Percentiles rank a stretch among this genome's conserved stretches.
These are phyloP conservation scores for Yamadazyma siamensis DNA, from an alignment of 1,139 yeast species.

Conservation along the genomic window DNA sequence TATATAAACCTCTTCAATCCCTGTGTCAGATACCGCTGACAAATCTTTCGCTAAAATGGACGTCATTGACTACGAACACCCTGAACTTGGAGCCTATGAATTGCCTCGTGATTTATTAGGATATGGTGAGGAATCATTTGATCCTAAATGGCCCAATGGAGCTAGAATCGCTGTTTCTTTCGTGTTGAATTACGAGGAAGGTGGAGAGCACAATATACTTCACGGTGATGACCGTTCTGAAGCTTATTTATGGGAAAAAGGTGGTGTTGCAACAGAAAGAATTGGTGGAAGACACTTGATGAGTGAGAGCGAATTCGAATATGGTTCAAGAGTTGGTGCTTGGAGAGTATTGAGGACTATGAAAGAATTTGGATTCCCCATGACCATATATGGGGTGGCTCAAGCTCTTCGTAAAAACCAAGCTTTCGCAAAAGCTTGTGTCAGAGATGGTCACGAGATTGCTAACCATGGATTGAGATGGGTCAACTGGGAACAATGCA, in stretches of 20 bases:
- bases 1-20: too few species aligned
- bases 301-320: slow-evolving; percentile 21
- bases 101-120: slow-evolving; percentile 14
- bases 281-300: slow-evolving; percentile 13
- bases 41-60: slow-evolving; percentile 11
- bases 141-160: slow-evolving; percentile 15
- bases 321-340: slow-evolving; percentile 14
- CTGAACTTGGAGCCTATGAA: slow-evolving; percentile 15
- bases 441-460: slow-evolving; percentile 15
- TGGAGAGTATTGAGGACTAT: slow-evolving; percentile 14
- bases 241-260: slow-evolving; percentile 25
- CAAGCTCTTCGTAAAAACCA: slow-evolving; percentile 13
- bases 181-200: slow-evolving; percentile 22
- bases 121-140: slow-evolving; percentile 13
- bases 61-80: slow-evolving; percentile 10
- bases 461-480: slow-evolving; percentile 15
- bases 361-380: slow-evolving; percentile 13
- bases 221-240: slow-evolving; percentile 17
- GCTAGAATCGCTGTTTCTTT: slow-evolving; percentile 14
- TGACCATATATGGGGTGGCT: slow-evolving; percentile 14
- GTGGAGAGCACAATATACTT: slow-evolving; percentile 18
- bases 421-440: slow-evolving; percentile 14
- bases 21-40: too few species aligned
- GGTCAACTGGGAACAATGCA: slow-evolving; percentile 10
- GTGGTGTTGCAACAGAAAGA: slow-evolving; percentile 14